Base-by-base conservation (phyloP, 1,284 basidiomycete genomes). In the Puccinia horiana region DNA sequence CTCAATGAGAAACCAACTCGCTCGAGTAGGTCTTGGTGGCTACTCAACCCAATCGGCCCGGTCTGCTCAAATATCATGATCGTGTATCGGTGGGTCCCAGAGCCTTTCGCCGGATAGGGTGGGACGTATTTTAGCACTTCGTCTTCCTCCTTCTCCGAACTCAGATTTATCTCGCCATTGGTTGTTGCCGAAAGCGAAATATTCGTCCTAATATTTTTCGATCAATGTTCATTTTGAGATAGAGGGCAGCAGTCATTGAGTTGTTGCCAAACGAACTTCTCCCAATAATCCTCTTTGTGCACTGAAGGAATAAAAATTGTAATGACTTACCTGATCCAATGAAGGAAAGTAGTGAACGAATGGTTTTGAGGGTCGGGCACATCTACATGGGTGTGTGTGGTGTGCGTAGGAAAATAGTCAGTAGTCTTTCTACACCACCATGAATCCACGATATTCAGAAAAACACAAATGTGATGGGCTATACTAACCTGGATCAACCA, bases 1-100 rank as follows among this genome's bases (percentile, higher is more conserved):
- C 79, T 52, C 12, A 72, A 42, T 44, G 69, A 74, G 79, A 81
- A 81, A 0, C 70, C 70, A 20, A 20, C 23, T 58, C 73, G 49
- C 5, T 58, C 29, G 18, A 56, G 44, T 14, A 56, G 52, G 18
- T 52, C 35, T 23, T 32, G 52, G 37, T 47, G 44, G 3, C 9
- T 44, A 29, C 18, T 52, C 69, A 52, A 35, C 12, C 29, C 44
- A 14, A 61, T 65, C 47, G 61, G 56, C 26, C 54, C 29, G 47
- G 35, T 1, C 84, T 96, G 94, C n/a, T 91, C 92, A 74, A 95
- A 89, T 40, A 96, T 88, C 29, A 96, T 88, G 37, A 92, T 85
- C 1, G 91, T 91, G 87, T 95, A 96, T 80, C 95, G 92, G 88
- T 96, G 94, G 87, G 94, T 94, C 0, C 91, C 91, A 6, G 93